Conservation (phyloP, 2,329 filamentous ascomycete genomes). For the Nemania bipapillata region DNA sequence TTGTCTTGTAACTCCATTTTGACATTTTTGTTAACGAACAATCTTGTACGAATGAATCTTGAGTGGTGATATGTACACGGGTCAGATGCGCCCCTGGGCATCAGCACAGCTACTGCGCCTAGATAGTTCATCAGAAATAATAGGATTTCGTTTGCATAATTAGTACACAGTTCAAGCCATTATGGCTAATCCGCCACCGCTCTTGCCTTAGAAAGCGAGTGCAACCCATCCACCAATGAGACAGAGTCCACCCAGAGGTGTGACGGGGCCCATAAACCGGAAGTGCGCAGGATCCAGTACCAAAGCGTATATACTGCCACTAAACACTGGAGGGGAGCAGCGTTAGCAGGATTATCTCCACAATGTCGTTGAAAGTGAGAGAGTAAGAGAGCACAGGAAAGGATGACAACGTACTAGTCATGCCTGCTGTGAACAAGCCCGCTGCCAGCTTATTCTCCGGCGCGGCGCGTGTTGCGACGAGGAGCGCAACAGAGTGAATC, state of each 20-base stretch:
- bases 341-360: background rate
- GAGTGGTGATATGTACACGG: constrained; percentile 22
- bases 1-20: background rate
- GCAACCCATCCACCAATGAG: constrained; percentile 72
- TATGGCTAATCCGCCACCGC: background rate
- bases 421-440: constrained; percentile 70
- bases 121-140: too few species aligned
- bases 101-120: background rate
- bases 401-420: constrained; percentile 57
- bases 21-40: background rate
- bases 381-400: background rate
- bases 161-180: too few species aligned
- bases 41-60: background rate
- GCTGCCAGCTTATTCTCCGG: constrained; percentile 68
- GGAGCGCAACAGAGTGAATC: constrained; percentile 69
- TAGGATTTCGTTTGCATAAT: too few species aligned
- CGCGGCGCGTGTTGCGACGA: constrained; percentile 63
- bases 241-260: constrained; percentile 71
- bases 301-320: constrained; percentile 72
- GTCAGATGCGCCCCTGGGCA: background rate
- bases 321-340: constrained; percentile 63
- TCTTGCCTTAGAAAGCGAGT: constrained; percentile 48
- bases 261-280: constrained; percentile 70
- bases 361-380: background rate
- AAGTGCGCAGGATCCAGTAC: constrained; percentile 70